Evolutionary conservation across 2,329 filamentous ascomycete genomes (phyloP).

Genomic region (Neofusicoccum laricinum): DNA sequence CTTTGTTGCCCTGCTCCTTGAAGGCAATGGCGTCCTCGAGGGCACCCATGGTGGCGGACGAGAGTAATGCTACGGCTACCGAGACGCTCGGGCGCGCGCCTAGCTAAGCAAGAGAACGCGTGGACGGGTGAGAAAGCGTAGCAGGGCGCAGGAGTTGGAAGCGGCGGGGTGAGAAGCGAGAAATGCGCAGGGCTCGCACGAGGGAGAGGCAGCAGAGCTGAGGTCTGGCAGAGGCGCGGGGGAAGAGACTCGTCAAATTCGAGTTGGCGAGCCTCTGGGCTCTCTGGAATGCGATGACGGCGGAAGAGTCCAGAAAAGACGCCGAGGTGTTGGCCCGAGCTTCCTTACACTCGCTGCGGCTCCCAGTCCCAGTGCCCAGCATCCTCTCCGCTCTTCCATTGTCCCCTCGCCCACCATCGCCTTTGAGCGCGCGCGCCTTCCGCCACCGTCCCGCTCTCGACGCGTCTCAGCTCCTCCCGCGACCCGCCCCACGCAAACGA

Average conservation of each 20-base stretch:
- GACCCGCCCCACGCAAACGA: background rate
- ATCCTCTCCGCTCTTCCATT: background rate
- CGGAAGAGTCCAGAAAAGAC: constrained; percentile 1
- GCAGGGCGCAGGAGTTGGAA: background rate
- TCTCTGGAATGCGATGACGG: constrained; percentile 12
- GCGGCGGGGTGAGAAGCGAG: background rate
- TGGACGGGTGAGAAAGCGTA: background rate
- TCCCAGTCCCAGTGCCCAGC: background rate
- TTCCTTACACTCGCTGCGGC: background rate
- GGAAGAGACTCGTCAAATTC: constrained; percentile 1
- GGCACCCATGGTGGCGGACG: constrained; percentile 30
- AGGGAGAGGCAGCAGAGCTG: background rate
- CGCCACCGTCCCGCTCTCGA: background rate
- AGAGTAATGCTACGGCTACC: background rate
- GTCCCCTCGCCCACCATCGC: background rate
- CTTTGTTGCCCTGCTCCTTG: constrained; percentile 93
- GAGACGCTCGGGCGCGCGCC: constrained; percentile 4
- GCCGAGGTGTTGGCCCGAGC: constrained; percentile 11
- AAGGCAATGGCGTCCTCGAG: constrained; percentile 73
- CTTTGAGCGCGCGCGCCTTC: background rate
- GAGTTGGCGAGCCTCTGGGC: background rate
- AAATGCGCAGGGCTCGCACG: background rate
- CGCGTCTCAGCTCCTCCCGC: background rate
- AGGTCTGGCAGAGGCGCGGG: background rate
- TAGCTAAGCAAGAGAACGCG: constrained; percentile 6